Base-by-base conservation (phyloP, 164 flowering plant species). In the Liquidambar formosana region DNA sequence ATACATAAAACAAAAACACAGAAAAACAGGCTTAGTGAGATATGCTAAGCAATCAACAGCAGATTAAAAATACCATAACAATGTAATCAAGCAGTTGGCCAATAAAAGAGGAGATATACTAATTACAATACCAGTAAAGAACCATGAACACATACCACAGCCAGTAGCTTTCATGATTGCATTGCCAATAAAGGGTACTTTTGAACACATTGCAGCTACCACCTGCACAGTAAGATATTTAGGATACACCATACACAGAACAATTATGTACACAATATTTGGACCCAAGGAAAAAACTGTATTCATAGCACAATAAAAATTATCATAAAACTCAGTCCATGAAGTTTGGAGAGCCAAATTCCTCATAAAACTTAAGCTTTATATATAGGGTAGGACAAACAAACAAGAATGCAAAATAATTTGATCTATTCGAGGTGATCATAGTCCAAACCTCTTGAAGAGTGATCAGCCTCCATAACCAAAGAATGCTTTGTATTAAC, bases 131-230 rank as follows among this genome's bases (percentile, higher is more conserved):
- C 8, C 44, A 48, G 43, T 8, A 66, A 58, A 33, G 33, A 45
- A 38, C 41, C 49, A 15, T 51, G 8, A 45, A 61, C 8, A 68
- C 89, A 21, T 83, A 95, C 99, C 97, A 74, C 84, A 79, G 43
- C 81, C 81, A 67, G 99, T 89, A 44, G 93, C 96, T 79, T 88
- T 86, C 92, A 87, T 88, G 45, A 95, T 87, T 60, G 97, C 97
- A 62, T 71, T 85, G 86, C 99, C 86, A 63, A 95, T 84, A 21
- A 80, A 78, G 16, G 99, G 99, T 23, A 93, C 82, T 80, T 85
- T 91, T 57, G 97, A 86, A 77, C 89, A 89, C 97, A 93, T 95
- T 64, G 96, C 91, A 69, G 91, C 97, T 43, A 95, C 84, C 57
- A 95, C 90, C 99, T 95, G 87, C 75, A 76, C 10, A 57, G 64